These are phyloP conservation scores for Verbascum thapsus DNA, from an alignment of 257 asterid genomes.

Conservation along the genomic window DNA sequence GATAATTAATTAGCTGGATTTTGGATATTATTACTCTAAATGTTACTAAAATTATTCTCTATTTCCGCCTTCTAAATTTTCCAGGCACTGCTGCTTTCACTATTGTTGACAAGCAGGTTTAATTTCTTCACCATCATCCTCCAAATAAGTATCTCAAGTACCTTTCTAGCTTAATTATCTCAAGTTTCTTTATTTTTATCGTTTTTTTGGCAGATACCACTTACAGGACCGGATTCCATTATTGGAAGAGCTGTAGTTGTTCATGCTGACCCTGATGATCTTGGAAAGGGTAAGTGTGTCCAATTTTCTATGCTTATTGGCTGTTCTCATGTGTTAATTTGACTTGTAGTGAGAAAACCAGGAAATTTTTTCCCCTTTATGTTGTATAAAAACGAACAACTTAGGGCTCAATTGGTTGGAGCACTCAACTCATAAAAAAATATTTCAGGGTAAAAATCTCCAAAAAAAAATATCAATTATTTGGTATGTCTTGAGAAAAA, in stretches of 20 bases:
- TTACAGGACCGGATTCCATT: conserved; percentile 74
- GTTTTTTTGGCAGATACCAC: conserved; percentile 65
- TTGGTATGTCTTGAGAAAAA: no score
- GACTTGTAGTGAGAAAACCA: not conserved
- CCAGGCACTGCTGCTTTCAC: conserved; percentile 74
- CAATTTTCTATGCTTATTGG: conserved; percentile 8
- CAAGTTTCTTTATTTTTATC: not conserved
- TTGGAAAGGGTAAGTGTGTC: conserved; percentile 74
- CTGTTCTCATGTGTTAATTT: conserved; percentile 7
- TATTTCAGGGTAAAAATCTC: no score
- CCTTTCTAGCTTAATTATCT: conserved; percentile 11
- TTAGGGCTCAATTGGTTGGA: no score
- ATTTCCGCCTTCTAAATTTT: conserved; percentile 10
- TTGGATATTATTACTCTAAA: conserved; percentile 1
- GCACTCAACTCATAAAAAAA: no score
- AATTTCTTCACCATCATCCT: conserved; percentile 7
- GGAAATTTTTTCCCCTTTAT: conserved; percentile 1
- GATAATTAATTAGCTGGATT: not conserved
- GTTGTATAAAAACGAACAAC: no score
- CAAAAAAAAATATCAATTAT: no score
- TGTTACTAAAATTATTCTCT: conserved; percentile 15
- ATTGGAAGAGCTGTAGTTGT: conserved; percentile 99
- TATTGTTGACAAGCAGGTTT: conserved; percentile 75
- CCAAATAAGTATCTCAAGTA: not conserved
- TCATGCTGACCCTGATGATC: conserved; percentile 97